A percentile compares a stretch with the other conserved stretches of the same genome.
phyloP scores from a whole-genome alignment of 306 rosid genomes.

The Castanea crenata region DNA sequence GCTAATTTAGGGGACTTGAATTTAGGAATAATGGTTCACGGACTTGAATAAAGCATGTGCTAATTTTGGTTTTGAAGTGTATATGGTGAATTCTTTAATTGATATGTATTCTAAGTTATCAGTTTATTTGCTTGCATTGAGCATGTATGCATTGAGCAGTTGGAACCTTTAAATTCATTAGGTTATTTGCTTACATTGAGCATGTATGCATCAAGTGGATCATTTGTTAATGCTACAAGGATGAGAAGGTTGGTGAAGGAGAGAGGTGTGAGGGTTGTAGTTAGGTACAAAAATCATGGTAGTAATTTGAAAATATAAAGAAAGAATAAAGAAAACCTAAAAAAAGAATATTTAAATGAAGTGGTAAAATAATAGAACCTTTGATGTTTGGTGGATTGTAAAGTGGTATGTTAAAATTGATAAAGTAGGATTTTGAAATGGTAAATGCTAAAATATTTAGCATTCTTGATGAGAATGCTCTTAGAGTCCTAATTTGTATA shows the following conservation, averaged over 20 bases:
- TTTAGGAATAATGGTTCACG: conserved; percentile 22
- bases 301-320: too few relatives aligned
- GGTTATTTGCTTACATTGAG: conserved; percentile 39
- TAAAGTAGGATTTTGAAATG: too few relatives aligned
- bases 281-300: too few relatives aligned
- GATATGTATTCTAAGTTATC: conserved; percentile 43
- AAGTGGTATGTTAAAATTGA: rapidly evolving
- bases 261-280: conserved; percentile 9
- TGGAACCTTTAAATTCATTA: conserved; percentile 34
- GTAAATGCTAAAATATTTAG: too few relatives aligned
- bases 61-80: conserved; percentile 27
- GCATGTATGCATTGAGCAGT: neutral
- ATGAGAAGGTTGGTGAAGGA: conserved; percentile 40
- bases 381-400: too few relatives aligned
- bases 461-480: too few relatives aligned
- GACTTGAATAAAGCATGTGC: conserved; percentile 34
- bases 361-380: too few relatives aligned
- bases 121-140: too few relatives aligned
- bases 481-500: too few relatives aligned
- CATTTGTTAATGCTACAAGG: conserved; percentile 28
- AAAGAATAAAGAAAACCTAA: too few relatives aligned
- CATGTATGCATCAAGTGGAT: conserved; percentile 32
- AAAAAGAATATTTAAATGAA: too few relatives aligned
- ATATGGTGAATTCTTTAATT: conserved; percentile 47
- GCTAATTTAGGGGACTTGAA: conserved; percentile 20